phyloP scores from a whole-genome alignment of 768 basidiomycete species.

The Auriculariales sp. region DNA sequence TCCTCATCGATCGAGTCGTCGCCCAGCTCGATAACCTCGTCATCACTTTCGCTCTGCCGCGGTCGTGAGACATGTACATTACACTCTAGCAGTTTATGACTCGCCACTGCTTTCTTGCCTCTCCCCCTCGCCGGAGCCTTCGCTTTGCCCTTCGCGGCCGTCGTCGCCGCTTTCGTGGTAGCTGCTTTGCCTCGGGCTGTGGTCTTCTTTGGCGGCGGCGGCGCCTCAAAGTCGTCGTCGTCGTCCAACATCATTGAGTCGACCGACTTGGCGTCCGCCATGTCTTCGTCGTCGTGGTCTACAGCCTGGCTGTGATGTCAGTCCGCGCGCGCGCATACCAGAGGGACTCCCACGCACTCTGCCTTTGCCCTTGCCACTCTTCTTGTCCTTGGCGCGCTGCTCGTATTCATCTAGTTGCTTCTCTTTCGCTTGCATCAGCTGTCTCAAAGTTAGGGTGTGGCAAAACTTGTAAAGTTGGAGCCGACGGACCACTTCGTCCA shows the following conservation, averaged over 20 bases:
- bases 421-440: constrained; percentile 46
- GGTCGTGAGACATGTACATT: constrained; percentile 25
- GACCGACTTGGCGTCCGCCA: constrained; percentile 26
- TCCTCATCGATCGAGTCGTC: constrained; percentile 40
- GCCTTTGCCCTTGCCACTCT: constrained; percentile 31
- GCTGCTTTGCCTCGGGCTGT: constrained; percentile 17
- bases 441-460: neutral
- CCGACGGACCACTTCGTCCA: constrained; percentile 53
- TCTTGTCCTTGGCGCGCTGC: constrained; percentile 17
- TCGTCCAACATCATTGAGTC: constrained; percentile 72
- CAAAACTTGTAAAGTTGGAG: neutral
- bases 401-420: constrained; percentile 44
- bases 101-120: constrained; percentile 36
- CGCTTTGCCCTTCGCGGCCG: constrained; percentile 21
- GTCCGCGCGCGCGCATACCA: neutral
- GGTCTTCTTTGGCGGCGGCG: constrained; percentile 15
- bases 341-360: neutral
- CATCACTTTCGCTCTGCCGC: constrained; percentile 23
- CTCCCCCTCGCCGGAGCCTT: constrained; percentile 29
- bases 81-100: neutral
- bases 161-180: constrained; percentile 18
- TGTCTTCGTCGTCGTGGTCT: neutral
- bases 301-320: neutral
- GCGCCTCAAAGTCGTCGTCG: constrained; percentile 15
- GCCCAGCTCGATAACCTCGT: constrained; percentile 37